These are phyloP conservation scores for Pyrus hybrid DNA, from an alignment of 331 rosid species.

Conservation along the genomic window DNA sequence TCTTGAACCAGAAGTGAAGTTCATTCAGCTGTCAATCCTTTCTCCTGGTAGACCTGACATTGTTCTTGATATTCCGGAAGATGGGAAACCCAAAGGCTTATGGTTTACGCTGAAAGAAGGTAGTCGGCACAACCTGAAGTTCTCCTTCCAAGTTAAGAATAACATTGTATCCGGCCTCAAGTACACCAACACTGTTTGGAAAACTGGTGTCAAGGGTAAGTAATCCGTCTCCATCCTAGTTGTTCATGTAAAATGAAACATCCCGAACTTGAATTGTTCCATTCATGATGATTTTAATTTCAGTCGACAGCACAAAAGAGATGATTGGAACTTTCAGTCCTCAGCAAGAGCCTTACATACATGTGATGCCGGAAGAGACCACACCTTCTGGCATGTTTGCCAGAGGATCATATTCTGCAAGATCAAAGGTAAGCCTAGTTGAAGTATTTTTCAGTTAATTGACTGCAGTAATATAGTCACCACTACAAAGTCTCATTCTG, in stretches of 20 bases:
- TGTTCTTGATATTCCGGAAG: slow-evolving; percentile 78
- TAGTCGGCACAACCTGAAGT: slow-evolving; percentile 59
- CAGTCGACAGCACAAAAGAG: slow-evolving; percentile 90
- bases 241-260: not conserved
- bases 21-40: slow-evolving; percentile 53
- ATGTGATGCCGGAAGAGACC: slow-evolving; percentile 88
- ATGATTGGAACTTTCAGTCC: slow-evolving; percentile 99
- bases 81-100: slow-evolving; percentile 75
- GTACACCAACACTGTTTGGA: slow-evolving; percentile 92
- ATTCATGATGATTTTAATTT: slow-evolving; percentile 9
- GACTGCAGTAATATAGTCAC: not conserved
- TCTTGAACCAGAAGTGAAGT: slow-evolving; percentile 88
- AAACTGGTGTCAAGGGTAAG: slow-evolving; percentile 74
- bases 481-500: slow-evolving; percentile 2
- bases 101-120: slow-evolving; percentile 98
- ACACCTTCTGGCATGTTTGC: slow-evolving; percentile 90
- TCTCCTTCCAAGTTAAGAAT: slow-evolving; percentile 64
- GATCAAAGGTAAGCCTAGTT: slow-evolving; percentile 50
- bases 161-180: slow-evolving; percentile 91
- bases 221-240: not conserved
- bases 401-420: slow-evolving; percentile 81
- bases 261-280: not conserved
- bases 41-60: slow-evolving; percentile 76
- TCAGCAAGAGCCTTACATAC: slow-evolving; percentile 71
- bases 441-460: not conserved